phyloP scores from a whole-genome alignment of 2,329 filamentous ascomycete genomes.

The Dothideomycetes sp. region DNA sequence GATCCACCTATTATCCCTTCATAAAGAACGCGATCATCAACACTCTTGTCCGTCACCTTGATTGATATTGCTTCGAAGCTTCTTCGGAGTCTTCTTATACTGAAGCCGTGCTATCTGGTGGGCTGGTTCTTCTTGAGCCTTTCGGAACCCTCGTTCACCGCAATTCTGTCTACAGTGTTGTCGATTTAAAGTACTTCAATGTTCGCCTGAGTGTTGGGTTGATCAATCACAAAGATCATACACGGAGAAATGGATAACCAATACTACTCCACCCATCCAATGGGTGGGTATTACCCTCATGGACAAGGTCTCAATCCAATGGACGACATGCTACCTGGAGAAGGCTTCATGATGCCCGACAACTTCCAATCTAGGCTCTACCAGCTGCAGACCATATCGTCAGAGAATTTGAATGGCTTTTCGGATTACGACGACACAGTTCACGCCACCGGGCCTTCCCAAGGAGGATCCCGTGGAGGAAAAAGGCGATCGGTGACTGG shows the following conservation, averaged over 20 bases:
- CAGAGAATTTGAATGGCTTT: conserved; percentile 26
- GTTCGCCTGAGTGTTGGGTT: no score
- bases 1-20: conserved; percentile 11
- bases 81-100: no score
- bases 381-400: conserved; percentile 25
- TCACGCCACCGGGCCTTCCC: conserved; percentile 20
- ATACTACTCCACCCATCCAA: conserved; percentile 20
- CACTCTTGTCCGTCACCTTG: no score
- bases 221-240: no score
- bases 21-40: conserved; percentile 1
- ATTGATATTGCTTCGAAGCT: no score
- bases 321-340: conserved; percentile 17
- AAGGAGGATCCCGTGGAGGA: conserved; percentile 18
- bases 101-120: no score
- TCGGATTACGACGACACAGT: conserved; percentile 25
- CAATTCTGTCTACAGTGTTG: no score
- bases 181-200: no score
- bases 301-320: no score
- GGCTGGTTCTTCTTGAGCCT: no score
- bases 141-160: no score
- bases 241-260: conserved; percentile 17
- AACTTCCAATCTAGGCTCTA: conserved; percentile 20
- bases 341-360: conserved; percentile 23
- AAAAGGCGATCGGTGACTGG: conserved; percentile 9
- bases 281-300: conserved; percentile 24